Base-by-base conservation (phyloP, 2,329 filamentous ascomycete species). In the Xylaria sp. region DNA sequence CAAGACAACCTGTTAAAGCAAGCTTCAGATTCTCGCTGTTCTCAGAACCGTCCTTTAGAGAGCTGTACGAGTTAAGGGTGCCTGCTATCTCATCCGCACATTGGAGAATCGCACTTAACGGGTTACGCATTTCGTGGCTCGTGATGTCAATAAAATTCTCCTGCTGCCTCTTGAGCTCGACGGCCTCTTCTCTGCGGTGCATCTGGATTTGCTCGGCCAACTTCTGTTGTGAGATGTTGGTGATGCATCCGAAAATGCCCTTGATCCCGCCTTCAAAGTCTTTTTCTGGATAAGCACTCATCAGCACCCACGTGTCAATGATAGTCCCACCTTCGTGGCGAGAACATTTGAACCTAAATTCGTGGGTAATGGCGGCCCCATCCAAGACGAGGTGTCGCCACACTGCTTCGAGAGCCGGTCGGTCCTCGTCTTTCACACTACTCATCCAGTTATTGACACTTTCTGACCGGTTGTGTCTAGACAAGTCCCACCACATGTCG, bases 181-280 rank as follows among this genome's bases (percentile, higher is more conserved):
- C 86, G 0, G 91, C 92, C 73, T 95, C 91, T 70, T 93, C 86
- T 70, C 91, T 89, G 60, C 91, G 87, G 44, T 88, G 84, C 69
- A 85, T 91, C 74, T 96, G 91, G 33, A 92, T 87, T 47, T 89
- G 87, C 74, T 96, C 92, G 1, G 92, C 91, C 81, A 89, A 89
- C 74, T 96, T 96, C 73, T 95, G 91, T 55, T 90, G 86, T 17
- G 90, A 92, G 66, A 96, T 96, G 71, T 96, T 91, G 0, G 91
- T 94, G 53, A 96, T 89, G 71, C 88, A 90, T 54, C 90, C 90
- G 68, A 93, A 93, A 2, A 93, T 88, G 63, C 88, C 87, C 77
- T 91, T 91, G 53, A 93, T 81, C 27, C 80, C 78, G 3, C 89
- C 90, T 27, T 85, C 78, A 1, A 80, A 77, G 63, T 89, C 83